These are phyloP conservation scores for Lactarius sanguifluus DNA, from an alignment of 768 basidiomycete genomes.

Conservation along the genomic window DNA sequence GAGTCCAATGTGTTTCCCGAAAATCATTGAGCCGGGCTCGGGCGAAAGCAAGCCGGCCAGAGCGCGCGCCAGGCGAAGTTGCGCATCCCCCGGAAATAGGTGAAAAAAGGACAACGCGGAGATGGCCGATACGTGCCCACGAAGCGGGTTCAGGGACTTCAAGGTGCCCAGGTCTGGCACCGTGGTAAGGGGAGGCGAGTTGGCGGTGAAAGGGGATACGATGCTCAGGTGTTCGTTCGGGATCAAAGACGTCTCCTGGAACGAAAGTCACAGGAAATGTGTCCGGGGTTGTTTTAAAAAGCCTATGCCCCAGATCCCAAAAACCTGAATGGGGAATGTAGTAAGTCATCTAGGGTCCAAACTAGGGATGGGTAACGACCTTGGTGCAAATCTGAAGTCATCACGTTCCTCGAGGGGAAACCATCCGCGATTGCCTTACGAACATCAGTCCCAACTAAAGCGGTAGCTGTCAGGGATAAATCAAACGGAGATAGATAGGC, in stretches of 20 bases:
- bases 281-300: slow-evolving; percentile 53
- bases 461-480: not conserved
- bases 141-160: slow-evolving; percentile 46
- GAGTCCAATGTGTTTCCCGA: slow-evolving; percentile 42
- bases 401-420: slow-evolving; percentile 41
- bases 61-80: slow-evolving; percentile 42
- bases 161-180: slow-evolving; percentile 37
- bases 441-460: slow-evolving; percentile 44
- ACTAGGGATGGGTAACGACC: slow-evolving; percentile 33
- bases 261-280: slow-evolving; percentile 57
- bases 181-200: slow-evolving; percentile 28
- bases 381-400: slow-evolving; percentile 41
- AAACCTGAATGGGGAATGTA: slow-evolving; percentile 41
- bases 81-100: slow-evolving; percentile 45
- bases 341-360: not conserved
- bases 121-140: slow-evolving; percentile 48
- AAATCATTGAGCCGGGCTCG: slow-evolving; percentile 46
- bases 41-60: slow-evolving; percentile 46
- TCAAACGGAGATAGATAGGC: not conserved
- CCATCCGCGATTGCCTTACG: slow-evolving; percentile 45
- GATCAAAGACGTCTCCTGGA: slow-evolving; percentile 54
- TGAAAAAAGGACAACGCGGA: slow-evolving; percentile 53
- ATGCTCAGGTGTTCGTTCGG: slow-evolving; percentile 40
- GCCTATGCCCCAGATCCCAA: slow-evolving; percentile 61
- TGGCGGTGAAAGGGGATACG: slow-evolving; percentile 32